Percentiles rank a stretch among this genome's conserved stretches.
phyloP scores from a whole-genome alignment of 305 asterid genomes.

The Solanum aculeatissimum region DNA sequence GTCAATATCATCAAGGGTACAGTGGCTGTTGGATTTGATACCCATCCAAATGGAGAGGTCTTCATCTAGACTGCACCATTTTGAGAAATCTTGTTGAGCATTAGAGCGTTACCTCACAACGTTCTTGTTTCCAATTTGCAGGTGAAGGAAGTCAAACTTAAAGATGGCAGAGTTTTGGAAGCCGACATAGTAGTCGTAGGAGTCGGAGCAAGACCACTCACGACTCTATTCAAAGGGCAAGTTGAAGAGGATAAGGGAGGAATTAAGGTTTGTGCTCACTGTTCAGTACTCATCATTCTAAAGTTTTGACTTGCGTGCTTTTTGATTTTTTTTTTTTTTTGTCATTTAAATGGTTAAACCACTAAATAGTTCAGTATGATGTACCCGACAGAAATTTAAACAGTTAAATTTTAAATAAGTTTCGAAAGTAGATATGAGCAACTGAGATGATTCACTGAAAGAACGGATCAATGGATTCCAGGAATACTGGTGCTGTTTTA shows the following conservation, averaged over 20 bases:
- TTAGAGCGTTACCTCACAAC: not conserved
- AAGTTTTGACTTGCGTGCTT: not conserved
- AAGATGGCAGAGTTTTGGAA: constrained; percentile 87
- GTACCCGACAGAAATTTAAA: not conserved
- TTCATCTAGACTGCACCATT: constrained; percentile 2
- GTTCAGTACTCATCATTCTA: not conserved
- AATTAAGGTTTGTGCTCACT: constrained; percentile 50
- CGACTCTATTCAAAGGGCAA: constrained; percentile 65
- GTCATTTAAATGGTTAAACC: not conserved
- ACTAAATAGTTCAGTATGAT: not conserved
- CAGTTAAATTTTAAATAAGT: not conserved
- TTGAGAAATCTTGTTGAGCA: not conserved
- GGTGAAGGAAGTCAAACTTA: constrained; percentile 80
- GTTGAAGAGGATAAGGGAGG: constrained; percentile 91
- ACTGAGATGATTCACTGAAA: not conserved
- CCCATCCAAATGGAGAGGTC: constrained; percentile 69
- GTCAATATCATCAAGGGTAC: constrained; percentile 82
- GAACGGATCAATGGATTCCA: not conserved
- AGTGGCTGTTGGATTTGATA: constrained; percentile 83
- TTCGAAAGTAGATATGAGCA: not conserved
- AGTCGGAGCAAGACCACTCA: constrained; percentile 83
- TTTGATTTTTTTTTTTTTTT: not conserved
- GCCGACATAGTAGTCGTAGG: constrained; percentile 96
- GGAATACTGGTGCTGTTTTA: not conserved
- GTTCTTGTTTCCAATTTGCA: constrained; percentile 15